Base-by-base conservation (phyloP, 2,329 filamentous ascomycete genomes). In the Pestalotiopsis sp. region DNA sequence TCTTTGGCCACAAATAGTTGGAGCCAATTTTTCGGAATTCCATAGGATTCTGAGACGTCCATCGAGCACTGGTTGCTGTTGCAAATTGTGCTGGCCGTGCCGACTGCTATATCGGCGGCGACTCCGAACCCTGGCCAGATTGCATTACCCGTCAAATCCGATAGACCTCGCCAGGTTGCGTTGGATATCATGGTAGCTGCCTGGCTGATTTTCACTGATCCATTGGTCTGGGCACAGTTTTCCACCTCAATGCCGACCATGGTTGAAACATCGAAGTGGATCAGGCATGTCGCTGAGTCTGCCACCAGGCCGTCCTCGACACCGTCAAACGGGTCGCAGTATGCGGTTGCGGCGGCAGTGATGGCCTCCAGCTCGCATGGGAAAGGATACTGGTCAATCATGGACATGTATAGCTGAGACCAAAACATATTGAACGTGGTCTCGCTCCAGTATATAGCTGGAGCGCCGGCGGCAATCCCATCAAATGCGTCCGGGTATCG, bases 401-500 rank as follows among this genome's bases (percentile, higher is more conserved):
- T 13, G 6, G 26, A n/a, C 40, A 66, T 66, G 30, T 59, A 26
- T 7, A 57, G n/a, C 22, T 66, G 52, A 3, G 64, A 55, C 64
- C 64, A 66, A 11, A 59, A 48, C 17, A 39, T 35, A 10, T 55
- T 30, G 26, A 55, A 22, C 24, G 48, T 22, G 4, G 26, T 44
- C 55, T 66, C 38, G 2, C 13, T 24, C 69, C 73, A 73, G 52
- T 79, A 72, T 4, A 82, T 68, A 6, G 83, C 86, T 1, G 83
- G 81, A 1, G 77, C 77, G 0, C 79, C 81, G 1, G 85, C 85
- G 0, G 86, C 73, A 13, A 88, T 82, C 1, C 86, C 86, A 59
- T 88, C 84, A 56, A 86, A 88, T 35, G 84, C 82, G 1, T 83
- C 78, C 0, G 86, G 86, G 67, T 83, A 87, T 7, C 80, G 73